Evolutionary conservation across 495 filamentous ascomycete species (phyloP).

Genomic region (Podospora appendiculata): DNA sequence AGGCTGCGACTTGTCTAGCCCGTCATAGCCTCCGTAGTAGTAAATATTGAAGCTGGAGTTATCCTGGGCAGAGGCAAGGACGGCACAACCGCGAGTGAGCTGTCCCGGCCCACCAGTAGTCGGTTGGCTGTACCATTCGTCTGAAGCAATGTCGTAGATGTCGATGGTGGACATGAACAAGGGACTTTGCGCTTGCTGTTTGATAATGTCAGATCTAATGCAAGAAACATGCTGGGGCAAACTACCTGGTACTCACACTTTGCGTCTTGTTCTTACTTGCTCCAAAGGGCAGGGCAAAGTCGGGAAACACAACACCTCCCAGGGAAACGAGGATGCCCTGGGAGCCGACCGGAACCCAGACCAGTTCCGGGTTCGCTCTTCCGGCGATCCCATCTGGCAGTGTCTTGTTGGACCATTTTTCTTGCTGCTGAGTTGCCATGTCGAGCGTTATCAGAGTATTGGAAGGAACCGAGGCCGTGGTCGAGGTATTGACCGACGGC

Average conservation of each 20-base stretch:
- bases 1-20: slow-evolving; percentile 23
- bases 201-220: slow-evolving; percentile 6
- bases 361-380: slow-evolving; percentile 55
- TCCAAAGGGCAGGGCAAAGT: slow-evolving; percentile 17
- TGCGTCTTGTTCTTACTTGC: slow-evolving; percentile 28
- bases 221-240: background rate
- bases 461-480: slow-evolving; percentile 29
- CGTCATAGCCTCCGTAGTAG: slow-evolving; percentile 65
- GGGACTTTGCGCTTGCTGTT: slow-evolving; percentile 40
- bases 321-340: slow-evolving; percentile 58
- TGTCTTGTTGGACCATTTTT: slow-evolving; percentile 49
- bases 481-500: slow-evolving; percentile 15
- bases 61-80: slow-evolving; percentile 54
- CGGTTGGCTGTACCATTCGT: slow-evolving; percentile 55
- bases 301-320: slow-evolving; percentile 56
- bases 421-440: slow-evolving; percentile 40
- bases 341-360: slow-evolving; percentile 61
- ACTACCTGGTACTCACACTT: slow-evolving; percentile 34
- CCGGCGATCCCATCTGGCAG: slow-evolving; percentile 43
- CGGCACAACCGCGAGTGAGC: slow-evolving; percentile 57
- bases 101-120: slow-evolving; percentile 53
- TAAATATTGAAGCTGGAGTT: slow-evolving; percentile 62
- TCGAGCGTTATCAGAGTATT: slow-evolving; percentile 54
- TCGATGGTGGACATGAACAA: slow-evolving; percentile 56
- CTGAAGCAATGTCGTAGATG: slow-evolving; percentile 56